Evolutionary conservation across 2,329 filamentous ascomycete genomes (phyloP), one percentile per base, ranked within the genome.

Genomic region (Trichothecium roseum): DNA sequence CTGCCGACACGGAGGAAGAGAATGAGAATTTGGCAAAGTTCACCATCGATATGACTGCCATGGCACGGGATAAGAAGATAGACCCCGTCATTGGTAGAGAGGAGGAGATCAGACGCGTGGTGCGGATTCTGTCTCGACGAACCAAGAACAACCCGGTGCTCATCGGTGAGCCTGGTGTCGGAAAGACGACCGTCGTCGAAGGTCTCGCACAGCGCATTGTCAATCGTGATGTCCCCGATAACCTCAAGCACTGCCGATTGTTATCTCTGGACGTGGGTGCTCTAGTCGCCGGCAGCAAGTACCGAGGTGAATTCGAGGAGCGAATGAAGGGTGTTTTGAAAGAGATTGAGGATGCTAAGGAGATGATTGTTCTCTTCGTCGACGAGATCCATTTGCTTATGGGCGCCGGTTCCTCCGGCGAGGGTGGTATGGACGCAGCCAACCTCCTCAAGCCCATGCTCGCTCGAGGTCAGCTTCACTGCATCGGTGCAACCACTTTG

Each of bases 71-170:
- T 64, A 93, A 93, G 56, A 96, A 96, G 63, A 88, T 96, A 39
- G 89, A 96, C 56, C 89, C 89, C 3, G 89, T 96, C 56, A 96
- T 96, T 61, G 89, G 89, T 29, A 77, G 89, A 62, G 89, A 96
- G 57, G 89, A 95, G 54, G 91, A 96, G 58, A 95, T 95, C 50
- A 74, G 89, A 51, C 74, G 89, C 51, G 88, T 94, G 17, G 78
- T 96, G 46, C 80, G 89, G 39, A 96, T 96, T 44, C 67, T 96
- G 42, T 94, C 87, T 26, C 74, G 91, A 56, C 76, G 89, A 54
- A 96, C 89, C 42, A 96, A 96, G 74, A 96, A 98, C 70, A 98
- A 98, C 61, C 91, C 91, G 2, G 89, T 96, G 33, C 74, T 98
- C 45, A 96, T 98, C 45, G 91, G 91, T 65, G 88, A 96, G 55